Evolutionary conservation across 768 basidiomycete species (phyloP).

Genomic region (Pleurotus tuber-regium): DNA sequence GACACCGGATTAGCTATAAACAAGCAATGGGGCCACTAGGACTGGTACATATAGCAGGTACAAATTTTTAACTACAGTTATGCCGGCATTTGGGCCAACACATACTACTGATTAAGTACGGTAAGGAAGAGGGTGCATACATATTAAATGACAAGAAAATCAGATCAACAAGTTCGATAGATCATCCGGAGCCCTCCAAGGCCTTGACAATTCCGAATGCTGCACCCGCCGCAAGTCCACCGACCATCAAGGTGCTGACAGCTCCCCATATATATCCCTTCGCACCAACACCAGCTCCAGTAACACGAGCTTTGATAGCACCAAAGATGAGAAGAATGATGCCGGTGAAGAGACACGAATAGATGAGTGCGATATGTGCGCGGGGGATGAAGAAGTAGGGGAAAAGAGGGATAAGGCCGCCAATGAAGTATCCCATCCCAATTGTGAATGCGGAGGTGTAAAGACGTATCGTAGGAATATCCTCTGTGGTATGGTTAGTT

Average conservation of each 20-base stretch:
- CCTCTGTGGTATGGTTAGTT: constrained; percentile 50
- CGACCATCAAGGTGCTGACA: constrained; percentile 82
- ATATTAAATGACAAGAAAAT: too few species aligned
- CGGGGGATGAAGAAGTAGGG: constrained; percentile 87
- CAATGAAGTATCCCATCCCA: constrained; percentile 90
- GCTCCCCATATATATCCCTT: constrained; percentile 86
- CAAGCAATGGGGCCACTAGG: too few species aligned
- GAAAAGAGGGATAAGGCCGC: constrained; percentile 88
- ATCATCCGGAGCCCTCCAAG: constrained; percentile 42
- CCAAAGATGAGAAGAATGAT: constrained; percentile 88
- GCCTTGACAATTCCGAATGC: constrained; percentile 53
- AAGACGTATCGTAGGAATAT: constrained; percentile 79
- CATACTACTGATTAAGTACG: too few species aligned
- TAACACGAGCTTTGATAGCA: constrained; percentile 83
- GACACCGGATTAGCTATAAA: too few species aligned
- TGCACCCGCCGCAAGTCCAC: constrained; percentile 82
- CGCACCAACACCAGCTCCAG: constrained; percentile 67
- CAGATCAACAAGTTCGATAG: too few species aligned
- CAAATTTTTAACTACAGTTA: too few species aligned
- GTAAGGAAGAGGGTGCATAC: too few species aligned
- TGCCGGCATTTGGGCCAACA: too few species aligned
- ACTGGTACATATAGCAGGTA: too few species aligned
- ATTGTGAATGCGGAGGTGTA: constrained; percentile 94
- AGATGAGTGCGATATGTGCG: constrained; percentile 68
- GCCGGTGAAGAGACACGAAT: constrained; percentile 79